Percentiles rank a stretch among this genome's conserved stretches.
phyloP scores from a whole-genome alignment of 176 grass and related monocot species.

The Coix lacrymajobi region DNA sequence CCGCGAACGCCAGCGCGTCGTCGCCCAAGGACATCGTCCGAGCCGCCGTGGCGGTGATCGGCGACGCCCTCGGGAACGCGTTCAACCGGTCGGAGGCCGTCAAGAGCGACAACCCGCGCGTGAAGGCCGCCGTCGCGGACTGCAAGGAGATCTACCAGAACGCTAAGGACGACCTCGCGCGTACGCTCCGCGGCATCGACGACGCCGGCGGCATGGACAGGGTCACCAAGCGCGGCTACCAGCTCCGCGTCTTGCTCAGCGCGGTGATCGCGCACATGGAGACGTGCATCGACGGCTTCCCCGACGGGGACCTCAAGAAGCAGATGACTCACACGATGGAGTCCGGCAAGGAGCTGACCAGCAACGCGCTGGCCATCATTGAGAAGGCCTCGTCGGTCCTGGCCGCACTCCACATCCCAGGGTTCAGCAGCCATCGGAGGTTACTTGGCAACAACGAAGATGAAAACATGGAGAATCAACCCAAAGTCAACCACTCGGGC shows the following conservation, averaged over 20 bases:
- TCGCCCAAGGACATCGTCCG: constrained; percentile 55
- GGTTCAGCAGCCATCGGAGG: neutral
- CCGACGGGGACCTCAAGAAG: constrained; percentile 50
- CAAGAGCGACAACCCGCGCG: constrained; percentile 31
- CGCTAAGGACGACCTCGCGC: constrained; percentile 36
- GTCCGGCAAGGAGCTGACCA: constrained; percentile 50
- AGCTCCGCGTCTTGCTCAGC: constrained; percentile 68
- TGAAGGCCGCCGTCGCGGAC: constrained; percentile 50
- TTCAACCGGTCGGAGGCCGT: constrained; percentile 31
- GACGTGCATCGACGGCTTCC: constrained; percentile 83
- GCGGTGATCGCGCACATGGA: constrained; percentile 64
- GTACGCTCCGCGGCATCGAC: constrained; percentile 43
- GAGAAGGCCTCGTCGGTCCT: constrained; percentile 37
- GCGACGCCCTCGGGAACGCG: constrained; percentile 31
- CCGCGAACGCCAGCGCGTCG: constrained; percentile 31
- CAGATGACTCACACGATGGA: constrained; percentile 58
- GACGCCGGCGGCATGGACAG: neutral
- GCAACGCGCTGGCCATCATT: constrained; percentile 69
- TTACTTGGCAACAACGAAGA: neutral
- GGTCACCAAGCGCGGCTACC: constrained; percentile 17
- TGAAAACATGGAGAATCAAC: neutral
- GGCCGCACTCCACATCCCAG: constrained; percentile 2
- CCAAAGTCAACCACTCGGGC: neutral
- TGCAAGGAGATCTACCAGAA: constrained; percentile 56
- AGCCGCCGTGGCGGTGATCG: constrained; percentile 44